phyloP scores from a whole-genome alignment of 192 early-diverging fungal genomes.

The Coemansia sp. region DNA sequence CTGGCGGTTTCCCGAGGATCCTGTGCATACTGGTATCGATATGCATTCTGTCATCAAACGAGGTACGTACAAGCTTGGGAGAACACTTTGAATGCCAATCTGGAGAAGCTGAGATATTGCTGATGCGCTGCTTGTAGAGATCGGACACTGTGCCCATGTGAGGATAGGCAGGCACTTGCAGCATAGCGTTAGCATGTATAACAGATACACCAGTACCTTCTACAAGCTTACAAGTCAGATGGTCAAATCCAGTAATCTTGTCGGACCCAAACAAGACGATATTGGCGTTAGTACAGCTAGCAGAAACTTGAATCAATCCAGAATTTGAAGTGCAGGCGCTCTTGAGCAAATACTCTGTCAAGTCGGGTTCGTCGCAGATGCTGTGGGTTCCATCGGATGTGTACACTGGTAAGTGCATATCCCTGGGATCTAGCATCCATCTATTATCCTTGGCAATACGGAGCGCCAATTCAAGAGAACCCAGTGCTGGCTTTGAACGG shows the following conservation, averaged over 20 bases:
- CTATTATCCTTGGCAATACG: conserved; percentile 63
- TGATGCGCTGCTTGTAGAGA: conserved; percentile 68
- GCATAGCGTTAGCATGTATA: conserved; percentile 6
- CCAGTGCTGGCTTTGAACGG: too few species aligned
- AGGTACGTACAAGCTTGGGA: conserved; percentile 72
- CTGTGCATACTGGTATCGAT: conserved; percentile 85
- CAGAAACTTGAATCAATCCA: conserved; percentile 56
- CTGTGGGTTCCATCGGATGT: conserved; percentile 74
- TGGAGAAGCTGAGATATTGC: conserved; percentile 66
- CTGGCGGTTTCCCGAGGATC: conserved; percentile 78
- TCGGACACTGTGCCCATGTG: conserved; percentile 70
- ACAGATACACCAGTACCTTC: conserved; percentile 75
- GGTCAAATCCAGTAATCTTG: conserved; percentile 76
- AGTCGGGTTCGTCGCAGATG: conserved; percentile 53
- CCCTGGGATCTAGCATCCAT: conserved; percentile 59
- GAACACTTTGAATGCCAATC: conserved; percentile 82
- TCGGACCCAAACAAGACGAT: conserved; percentile 89
- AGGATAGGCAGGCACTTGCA: conserved; percentile 48
- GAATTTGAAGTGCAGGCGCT: conserved; percentile 59
- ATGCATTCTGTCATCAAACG: conserved; percentile 60
- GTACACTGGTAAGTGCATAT: conserved; percentile 73
- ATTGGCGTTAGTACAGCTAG: conserved; percentile 62
- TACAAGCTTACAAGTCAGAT: conserved; percentile 77
- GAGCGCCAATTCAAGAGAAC: conserved; percentile 48
- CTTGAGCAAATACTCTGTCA: conserved; percentile 66